Base-by-base conservation (phyloP, 75 land plant genomes). In the Pinus tabuliformis region DNA sequence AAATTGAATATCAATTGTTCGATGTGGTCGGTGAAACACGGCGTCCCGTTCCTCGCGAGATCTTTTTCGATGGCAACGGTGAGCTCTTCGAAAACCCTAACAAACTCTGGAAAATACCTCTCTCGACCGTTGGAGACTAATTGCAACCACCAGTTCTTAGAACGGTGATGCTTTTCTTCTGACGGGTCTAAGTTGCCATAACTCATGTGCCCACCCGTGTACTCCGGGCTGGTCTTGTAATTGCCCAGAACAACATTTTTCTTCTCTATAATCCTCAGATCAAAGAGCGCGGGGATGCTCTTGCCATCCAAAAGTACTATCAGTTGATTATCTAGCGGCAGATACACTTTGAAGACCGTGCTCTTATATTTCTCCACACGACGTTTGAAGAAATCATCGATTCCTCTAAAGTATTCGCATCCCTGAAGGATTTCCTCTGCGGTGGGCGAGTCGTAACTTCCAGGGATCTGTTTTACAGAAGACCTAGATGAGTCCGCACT, bases 291-390 rank as follows among this genome's bases (percentile, higher is more conserved):
- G 15, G 82, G 83, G 78, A 62, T 80, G 79, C 85, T 80, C 75
- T 76, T 76, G 16, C 57, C 74, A 62, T 83, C 84, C 11, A 83
- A 82, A 13, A 83, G 73, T 49, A 70, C 26, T 57, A 83, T 74
- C 49, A 76, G 82, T 37, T 33, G 77, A 13, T 60, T 39, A 22
- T 83, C 63, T 1, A 78, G 82, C 16, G 78, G 61, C 59, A 80
- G 42, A 75, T 83, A 78, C 18, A 45, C 65, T 14, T 75, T 72
- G 84, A 80, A 83, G 54, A 83, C 78, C 37, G 85, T 83, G 85
- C 85, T 83, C 61, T 83, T 39, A 81, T 83, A 77, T 70, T 83
- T 80, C 66, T 80, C 68, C 83, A 76, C 73, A 6, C 85, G 78
- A 58, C 72, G 57, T 14, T 58, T 54, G 78, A 54, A 80, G 75